phyloP scores from a whole-genome alignment of 163 green algal species.

The Volvox carteri region DNA sequence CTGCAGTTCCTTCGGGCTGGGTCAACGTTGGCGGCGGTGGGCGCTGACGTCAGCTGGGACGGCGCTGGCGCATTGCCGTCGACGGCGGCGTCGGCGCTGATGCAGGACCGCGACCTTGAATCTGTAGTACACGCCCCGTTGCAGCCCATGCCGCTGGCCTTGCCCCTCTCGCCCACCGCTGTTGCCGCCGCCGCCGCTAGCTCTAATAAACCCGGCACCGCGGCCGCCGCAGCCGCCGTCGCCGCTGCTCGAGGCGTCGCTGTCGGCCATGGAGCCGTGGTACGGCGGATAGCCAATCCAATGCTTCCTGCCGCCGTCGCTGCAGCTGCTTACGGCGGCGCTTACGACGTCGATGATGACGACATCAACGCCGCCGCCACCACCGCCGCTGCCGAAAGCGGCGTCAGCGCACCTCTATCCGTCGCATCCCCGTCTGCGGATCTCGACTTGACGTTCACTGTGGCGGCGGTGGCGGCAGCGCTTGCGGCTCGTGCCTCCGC shows the following conservation, averaged over 20 bases:
- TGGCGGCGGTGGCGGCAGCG: not conserved
- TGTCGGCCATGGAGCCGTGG: too few relatives aligned
- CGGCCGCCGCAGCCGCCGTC: not conserved
- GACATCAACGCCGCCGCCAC: not conserved
- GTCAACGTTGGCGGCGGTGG: not conserved
- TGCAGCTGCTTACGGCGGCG: too few relatives aligned
- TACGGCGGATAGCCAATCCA: too few relatives aligned
- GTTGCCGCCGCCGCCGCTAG: not conserved
- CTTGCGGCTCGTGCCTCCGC: not conserved
- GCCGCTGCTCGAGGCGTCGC: not conserved
- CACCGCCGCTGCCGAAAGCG: not conserved
- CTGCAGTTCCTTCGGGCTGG: not conserved
- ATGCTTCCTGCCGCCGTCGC: too few relatives aligned
- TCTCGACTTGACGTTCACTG: not conserved
- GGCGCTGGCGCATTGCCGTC: not conserved
- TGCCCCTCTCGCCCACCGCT: not conserved
- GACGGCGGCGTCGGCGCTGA: not conserved
- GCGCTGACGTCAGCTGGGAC: not conserved
- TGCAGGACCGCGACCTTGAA: not conserved
- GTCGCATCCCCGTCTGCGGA: not conserved
- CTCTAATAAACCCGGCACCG: not conserved
- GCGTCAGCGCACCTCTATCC: not conserved
- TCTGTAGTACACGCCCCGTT: slow-evolving; percentile 4
- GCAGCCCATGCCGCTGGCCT: slow-evolving; percentile 1
- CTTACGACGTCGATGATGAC: too few relatives aligned